A percentile compares a stretch with the other conserved stretches of the same genome.
phyloP scores from a whole-genome alignment of 164 flowering plant species.

The Umbilicus rupestris region DNA sequence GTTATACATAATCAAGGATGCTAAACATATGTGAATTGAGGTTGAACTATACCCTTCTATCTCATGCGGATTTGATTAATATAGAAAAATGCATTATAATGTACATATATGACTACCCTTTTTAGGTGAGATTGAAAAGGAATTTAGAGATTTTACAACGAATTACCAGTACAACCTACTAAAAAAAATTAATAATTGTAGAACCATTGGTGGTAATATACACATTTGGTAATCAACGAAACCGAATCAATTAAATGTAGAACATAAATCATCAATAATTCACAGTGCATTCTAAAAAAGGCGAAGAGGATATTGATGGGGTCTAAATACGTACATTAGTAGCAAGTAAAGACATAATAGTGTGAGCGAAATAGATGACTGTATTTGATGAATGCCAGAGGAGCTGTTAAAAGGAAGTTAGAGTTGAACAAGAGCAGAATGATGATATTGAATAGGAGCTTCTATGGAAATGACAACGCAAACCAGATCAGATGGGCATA shows the following conservation, averaged over 20 bases:
- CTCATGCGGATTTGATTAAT: no score
- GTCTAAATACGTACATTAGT: neutral
- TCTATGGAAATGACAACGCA: neutral
- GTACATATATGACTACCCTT: no score
- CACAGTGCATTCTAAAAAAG: neutral
- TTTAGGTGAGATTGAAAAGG: neutral
- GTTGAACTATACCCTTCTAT: no score
- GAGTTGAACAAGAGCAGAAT: neutral
- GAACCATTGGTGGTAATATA: neutral
- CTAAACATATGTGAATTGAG: no score
- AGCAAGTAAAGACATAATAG: neutral
- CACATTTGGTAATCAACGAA: neutral
- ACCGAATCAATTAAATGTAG: neutral
- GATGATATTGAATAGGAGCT: neutral
- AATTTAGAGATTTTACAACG: neutral
- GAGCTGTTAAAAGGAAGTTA: neutral
- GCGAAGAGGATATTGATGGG: neutral
- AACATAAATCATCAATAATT: neutral
- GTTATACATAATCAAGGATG: no score
- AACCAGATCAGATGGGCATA: neutral
- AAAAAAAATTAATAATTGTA: neutral
- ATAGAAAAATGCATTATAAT: no score
- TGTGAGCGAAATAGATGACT: neutral
- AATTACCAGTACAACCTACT: neutral
- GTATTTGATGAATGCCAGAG: conserved; percentile 3